Conservation (phyloP, 2,329 filamentous ascomycete species). For the Exophiala sideris region DNA sequence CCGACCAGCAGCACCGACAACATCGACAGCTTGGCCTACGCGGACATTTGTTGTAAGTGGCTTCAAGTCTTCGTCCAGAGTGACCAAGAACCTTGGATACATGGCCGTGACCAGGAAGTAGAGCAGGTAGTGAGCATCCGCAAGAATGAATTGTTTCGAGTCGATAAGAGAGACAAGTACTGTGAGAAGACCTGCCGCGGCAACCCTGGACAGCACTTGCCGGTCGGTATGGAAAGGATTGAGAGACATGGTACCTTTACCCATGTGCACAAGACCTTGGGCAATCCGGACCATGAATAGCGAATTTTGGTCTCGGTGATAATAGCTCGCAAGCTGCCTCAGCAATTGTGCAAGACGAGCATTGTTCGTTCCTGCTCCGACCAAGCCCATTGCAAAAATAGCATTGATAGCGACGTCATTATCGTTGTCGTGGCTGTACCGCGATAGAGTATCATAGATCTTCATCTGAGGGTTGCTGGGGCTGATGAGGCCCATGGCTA, state of each 20-base stretch:
- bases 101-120: slow-evolving; percentile 97
- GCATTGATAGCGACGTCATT: slow-evolving; percentile 97
- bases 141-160: slow-evolving; percentile 77
- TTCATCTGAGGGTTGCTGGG: slow-evolving; percentile 99
- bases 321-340: slow-evolving; percentile 93
- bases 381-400: slow-evolving; percentile 97
- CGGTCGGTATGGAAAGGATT: slow-evolving; percentile 99
- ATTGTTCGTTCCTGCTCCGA: slow-evolving; percentile 97
- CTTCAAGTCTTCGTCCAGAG: slow-evolving; percentile 89
- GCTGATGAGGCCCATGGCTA: slow-evolving; percentile 94
- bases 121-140: slow-evolving; percentile 81
- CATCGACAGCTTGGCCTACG: slow-evolving; percentile 95
- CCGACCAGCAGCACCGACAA: slow-evolving; percentile 92
- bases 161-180: slow-evolving; percentile 94
- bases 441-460: slow-evolving; percentile 94
- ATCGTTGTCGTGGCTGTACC: slow-evolving; percentile 98
- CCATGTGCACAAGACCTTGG: slow-evolving; percentile 96
- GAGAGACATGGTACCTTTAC: slow-evolving; percentile 92
- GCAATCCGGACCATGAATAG: slow-evolving; percentile 99
- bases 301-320: slow-evolving; percentile 92
- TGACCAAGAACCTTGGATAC: slow-evolving; percentile 94
- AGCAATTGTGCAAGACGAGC: slow-evolving; percentile 91
- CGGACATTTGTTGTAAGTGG: slow-evolving; percentile 93
- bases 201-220: slow-evolving; percentile 88
- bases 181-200: slow-evolving; percentile 81